phyloP scores from a whole-genome alignment of 208 protist genomes.

The Trypanosoma congolense region DNA sequence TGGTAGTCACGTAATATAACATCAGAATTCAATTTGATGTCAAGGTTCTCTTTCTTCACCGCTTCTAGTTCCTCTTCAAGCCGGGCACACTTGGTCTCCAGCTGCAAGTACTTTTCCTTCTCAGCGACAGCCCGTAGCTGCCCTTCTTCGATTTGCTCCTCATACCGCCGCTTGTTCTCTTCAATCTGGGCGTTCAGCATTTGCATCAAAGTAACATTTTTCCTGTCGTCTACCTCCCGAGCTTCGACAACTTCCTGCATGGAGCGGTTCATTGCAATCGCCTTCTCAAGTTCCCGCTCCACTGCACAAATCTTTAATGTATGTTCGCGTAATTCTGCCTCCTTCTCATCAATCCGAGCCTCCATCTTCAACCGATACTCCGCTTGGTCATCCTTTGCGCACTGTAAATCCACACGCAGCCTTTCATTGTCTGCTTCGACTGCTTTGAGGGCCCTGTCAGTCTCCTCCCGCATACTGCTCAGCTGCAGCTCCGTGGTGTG shows the following conservation, averaged over 20 bases:
- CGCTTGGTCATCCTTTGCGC: slow-evolving; percentile 31
- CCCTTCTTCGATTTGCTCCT: slow-evolving; percentile 53
- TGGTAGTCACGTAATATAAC: slow-evolving; percentile 64
- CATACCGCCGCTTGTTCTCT: slow-evolving; percentile 58
- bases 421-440: slow-evolving; percentile 33
- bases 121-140: slow-evolving; percentile 21
- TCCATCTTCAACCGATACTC: slow-evolving; percentile 45
- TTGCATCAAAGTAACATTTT: slow-evolving; percentile 83
- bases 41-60: slow-evolving; percentile 29
- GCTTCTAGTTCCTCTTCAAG: slow-evolving; percentile 47
- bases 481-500: slow-evolving; percentile 25
- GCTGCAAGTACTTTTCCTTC: slow-evolving; percentile 32
- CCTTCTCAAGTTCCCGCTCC: slow-evolving; percentile 74
- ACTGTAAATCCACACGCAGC: slow-evolving; percentile 29
- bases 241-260: slow-evolving; percentile 69
- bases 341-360: slow-evolving; percentile 31
- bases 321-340: slow-evolving; percentile 39
- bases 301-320: slow-evolving; percentile 36
- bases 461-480: slow-evolving; percentile 28
- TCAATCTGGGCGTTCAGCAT: slow-evolving; percentile 78
- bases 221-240: slow-evolving; percentile 70
- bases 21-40: slow-evolving; percentile 28
- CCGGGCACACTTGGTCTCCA: slow-evolving; percentile 34
- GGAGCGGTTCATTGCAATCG: slow-evolving; percentile 53
- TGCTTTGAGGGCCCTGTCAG: slow-evolving; percentile 27